Percentiles rank a stretch among this genome's conserved stretches.
Conservation (phyloP, 441 rosid genomes). For the Gossypium davidsonii region DNA sequence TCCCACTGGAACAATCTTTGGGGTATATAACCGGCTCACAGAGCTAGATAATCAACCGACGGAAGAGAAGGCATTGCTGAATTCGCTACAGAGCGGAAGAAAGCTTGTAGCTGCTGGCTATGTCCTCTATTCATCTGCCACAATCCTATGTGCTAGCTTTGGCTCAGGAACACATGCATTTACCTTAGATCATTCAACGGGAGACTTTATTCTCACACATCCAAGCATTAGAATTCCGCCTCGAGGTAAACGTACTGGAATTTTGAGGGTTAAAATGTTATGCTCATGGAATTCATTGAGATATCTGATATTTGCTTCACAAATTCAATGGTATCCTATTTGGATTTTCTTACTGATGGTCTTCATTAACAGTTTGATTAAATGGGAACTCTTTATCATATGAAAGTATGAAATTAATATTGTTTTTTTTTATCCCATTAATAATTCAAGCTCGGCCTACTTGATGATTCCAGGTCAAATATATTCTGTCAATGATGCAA, state of each 20-base stretch:
- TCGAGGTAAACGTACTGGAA: slow-evolving; percentile 44
- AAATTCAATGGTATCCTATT: neutral
- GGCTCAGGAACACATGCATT: slow-evolving; percentile 93
- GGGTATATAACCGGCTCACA: slow-evolving; percentile 58
- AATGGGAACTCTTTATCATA: neutral
- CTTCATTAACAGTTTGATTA: neutral
- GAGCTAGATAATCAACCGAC: slow-evolving; percentile 72
- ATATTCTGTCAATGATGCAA: slow-evolving; percentile 87
- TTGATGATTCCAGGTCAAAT: slow-evolving; percentile 65
- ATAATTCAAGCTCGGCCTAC: neutral
- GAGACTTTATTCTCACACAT: slow-evolving; percentile 84
- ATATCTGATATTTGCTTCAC: neutral
- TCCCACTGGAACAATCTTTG: slow-evolving; percentile 87
- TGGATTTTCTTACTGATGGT: neutral
- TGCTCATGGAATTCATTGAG: neutral
- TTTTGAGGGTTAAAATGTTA: neutral
- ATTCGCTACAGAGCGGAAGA: slow-evolving; percentile 74
- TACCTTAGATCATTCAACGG: slow-evolving; percentile 75
- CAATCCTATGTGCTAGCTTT: slow-evolving; percentile 68
- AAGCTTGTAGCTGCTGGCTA: slow-evolving; percentile 80
- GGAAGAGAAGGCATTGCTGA: slow-evolving; percentile 64
- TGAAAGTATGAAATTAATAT: neutral
- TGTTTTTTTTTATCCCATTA: slow-evolving; percentile 3
- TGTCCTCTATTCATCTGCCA: slow-evolving; percentile 87
- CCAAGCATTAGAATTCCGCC: slow-evolving; percentile 64